These are phyloP conservation scores for Vinca minor DNA, from an alignment of 257 asterid genomes.

Conservation along the genomic window DNA sequence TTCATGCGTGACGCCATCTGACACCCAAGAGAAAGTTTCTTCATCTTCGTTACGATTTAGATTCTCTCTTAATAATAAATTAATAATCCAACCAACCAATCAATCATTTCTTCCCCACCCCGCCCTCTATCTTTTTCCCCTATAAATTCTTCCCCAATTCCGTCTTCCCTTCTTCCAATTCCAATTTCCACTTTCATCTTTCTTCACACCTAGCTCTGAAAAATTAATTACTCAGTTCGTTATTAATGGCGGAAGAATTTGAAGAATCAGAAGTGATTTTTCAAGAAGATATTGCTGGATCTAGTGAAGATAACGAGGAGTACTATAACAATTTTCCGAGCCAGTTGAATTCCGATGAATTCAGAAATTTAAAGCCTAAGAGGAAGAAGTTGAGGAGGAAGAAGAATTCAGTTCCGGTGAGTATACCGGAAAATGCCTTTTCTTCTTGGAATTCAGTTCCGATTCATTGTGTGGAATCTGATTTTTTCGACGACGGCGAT, in stretches of 20 bases:
- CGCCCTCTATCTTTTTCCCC: too few species aligned
- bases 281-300: constrained; percentile 23
- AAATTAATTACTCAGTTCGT: too few species aligned
- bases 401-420: constrained; percentile 41
- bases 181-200: too few species aligned
- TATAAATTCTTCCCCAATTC: constrained; percentile 39
- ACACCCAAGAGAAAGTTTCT: constrained; percentile 25
- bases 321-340: too few species aligned
- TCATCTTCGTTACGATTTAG: constrained; percentile 24
- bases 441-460: too few species aligned
- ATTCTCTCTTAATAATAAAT: too few species aligned
- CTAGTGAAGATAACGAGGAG: constrained; percentile 12
- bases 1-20: constrained; percentile 46
- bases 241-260: constrained; percentile 80
- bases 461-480: constrained; percentile 26
- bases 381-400: too few species aligned
- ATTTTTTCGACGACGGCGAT: constrained; percentile 15
- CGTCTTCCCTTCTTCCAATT: constrained; percentile 14
- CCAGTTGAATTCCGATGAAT: constrained; percentile 1
- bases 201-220: too few species aligned
- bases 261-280: constrained; percentile 67
- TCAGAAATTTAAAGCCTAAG: constrained; percentile 15
- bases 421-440: constrained; percentile 35
- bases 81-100: constrained; percentile 33
- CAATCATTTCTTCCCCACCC: constrained; percentile 2